A percentile compares a stretch with the other conserved stretches of the same genome.
Conservation (phyloP, 805 yeast species). For the Clavispora fructus region DNA sequence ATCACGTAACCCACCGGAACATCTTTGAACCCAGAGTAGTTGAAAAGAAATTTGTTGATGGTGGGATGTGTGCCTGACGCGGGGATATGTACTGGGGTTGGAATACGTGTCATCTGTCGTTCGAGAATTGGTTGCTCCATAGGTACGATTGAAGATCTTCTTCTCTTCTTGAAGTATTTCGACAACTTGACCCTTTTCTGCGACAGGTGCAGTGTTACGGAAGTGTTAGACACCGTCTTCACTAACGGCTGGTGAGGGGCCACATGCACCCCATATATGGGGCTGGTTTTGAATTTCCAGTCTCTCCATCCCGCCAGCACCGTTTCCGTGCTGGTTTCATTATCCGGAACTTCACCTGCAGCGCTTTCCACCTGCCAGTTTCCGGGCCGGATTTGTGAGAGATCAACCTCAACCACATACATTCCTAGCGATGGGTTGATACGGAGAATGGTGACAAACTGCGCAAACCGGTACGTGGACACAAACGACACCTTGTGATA, state of each 20-base stretch:
- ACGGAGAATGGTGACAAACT: slow-evolving; percentile 66
- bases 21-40: slow-evolving; percentile 66
- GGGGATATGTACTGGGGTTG: neutral
- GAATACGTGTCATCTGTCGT: no score
- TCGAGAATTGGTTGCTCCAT: neutral
- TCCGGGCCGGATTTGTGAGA: slow-evolving; percentile 43
- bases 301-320: slow-evolving; percentile 85
- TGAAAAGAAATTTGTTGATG: slow-evolving; percentile 54
- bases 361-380: slow-evolving; percentile 17
- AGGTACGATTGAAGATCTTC: neutral
- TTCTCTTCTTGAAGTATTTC: slow-evolving; percentile 14
- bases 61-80: slow-evolving; percentile 39
- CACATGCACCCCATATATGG: slow-evolving; percentile 44
- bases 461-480: slow-evolving; percentile 76
- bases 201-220: slow-evolving; percentile 11
- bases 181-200: slow-evolving; percentile 11
- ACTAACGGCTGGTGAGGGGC: slow-evolving; percentile 14
- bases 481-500: slow-evolving; percentile 53
- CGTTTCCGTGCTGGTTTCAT: slow-evolving; percentile 1
- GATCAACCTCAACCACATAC: slow-evolving; percentile 52
- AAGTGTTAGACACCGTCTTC: slow-evolving; percentile 8
- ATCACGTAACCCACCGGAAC: slow-evolving; percentile 73
- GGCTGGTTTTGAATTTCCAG: slow-evolving; percentile 76
- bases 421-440: slow-evolving; percentile 50
- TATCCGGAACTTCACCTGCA: slow-evolving; percentile 4